These are phyloP conservation scores for Nicotiana paniculata DNA, from an alignment of 257 asterid genomes.

Conservation along the genomic window DNA sequence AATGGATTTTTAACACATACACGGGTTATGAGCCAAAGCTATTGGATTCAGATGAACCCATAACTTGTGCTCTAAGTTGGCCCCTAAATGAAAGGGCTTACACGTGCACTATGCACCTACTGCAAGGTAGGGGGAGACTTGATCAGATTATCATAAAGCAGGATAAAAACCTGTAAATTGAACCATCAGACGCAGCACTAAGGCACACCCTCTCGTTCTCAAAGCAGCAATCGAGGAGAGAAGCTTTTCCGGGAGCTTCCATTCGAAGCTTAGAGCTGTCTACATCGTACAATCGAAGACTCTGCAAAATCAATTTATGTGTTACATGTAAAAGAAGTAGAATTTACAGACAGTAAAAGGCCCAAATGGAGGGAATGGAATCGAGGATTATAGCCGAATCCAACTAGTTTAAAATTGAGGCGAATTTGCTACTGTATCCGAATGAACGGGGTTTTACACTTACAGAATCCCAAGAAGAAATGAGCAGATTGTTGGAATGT, in stretches of 20 bases:
- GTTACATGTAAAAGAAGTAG: neutral
- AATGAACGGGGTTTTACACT: slow-evolving; percentile 9
- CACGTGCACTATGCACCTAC: neutral
- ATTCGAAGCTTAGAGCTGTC: slow-evolving; percentile 51
- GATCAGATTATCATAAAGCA: neutral
- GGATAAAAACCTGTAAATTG: slow-evolving; percentile 50
- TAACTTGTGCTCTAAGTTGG: no score
- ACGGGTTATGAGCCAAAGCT: no score
- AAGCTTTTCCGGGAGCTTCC: slow-evolving; percentile 40
- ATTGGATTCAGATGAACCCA: no score
- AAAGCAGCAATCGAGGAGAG: slow-evolving; percentile 77
- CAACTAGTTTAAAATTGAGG: neutral
- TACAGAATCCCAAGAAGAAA: slow-evolving; percentile 90
- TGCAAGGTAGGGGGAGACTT: neutral
- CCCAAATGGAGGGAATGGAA: neutral
- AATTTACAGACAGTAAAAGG: no score
- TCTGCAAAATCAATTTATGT: slow-evolving; percentile 31
- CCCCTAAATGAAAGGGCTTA: neutral
- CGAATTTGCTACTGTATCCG: neutral
- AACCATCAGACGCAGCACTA: slow-evolving; percentile 69
- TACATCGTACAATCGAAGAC: slow-evolving; percentile 71
- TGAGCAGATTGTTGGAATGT: slow-evolving; percentile 54
- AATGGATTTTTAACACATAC: no score
- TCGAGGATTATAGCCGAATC: neutral
- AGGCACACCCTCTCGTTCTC: slow-evolving; percentile 53